Evolutionary conservation across 257 asterid genomes (phyloP).

Genomic region (Penstemon newberryi): DNA sequence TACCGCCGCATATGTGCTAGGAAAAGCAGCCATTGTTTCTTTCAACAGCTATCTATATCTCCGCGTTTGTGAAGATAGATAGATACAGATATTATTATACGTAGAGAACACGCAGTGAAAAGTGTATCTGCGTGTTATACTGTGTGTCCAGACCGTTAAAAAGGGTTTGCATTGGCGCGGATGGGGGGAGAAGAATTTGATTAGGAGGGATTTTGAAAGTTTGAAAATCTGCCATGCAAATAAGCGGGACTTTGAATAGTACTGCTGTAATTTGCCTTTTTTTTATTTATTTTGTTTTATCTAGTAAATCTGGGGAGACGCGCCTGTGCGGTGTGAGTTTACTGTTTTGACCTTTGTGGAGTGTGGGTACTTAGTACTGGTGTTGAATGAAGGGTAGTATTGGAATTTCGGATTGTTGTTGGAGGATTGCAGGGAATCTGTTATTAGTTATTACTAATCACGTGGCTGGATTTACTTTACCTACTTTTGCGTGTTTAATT

Average conservation of each 20-base stretch:
- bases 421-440: slow-evolving; percentile 37
- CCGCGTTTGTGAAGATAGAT: not conserved
- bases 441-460: slow-evolving; percentile 19
- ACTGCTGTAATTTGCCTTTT: not conserved
- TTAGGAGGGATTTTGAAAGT: slow-evolving; percentile 72
- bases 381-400: slow-evolving; percentile 14
- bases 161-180: slow-evolving; percentile 64
- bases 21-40: slow-evolving; percentile 35
- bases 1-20: slow-evolving; percentile 16
- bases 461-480: slow-evolving; percentile 41
- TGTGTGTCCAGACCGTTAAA: slow-evolving; percentile 42
- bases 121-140: slow-evolving; percentile 10
- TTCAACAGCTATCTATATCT: not conserved
- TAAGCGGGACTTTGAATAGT: slow-evolving; percentile 58
- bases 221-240: slow-evolving; percentile 53
- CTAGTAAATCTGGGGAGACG: slow-evolving; percentile 19
- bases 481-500: slow-evolving; percentile 10
- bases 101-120: not conserved
- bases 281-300: not conserved
- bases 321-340: slow-evolving; percentile 28
- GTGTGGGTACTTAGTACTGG: not conserved
- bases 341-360: slow-evolving; percentile 30
- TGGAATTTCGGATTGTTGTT: slow-evolving; percentile 14
- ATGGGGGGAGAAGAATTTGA: slow-evolving; percentile 32
- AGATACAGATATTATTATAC: not conserved